Percentiles rank a stretch among this genome's conserved stretches.
These are phyloP conservation scores for Halocafeteria seosinensis DNA, from an alignment of 108 stramenopile species.

Conservation along the genomic window DNA sequence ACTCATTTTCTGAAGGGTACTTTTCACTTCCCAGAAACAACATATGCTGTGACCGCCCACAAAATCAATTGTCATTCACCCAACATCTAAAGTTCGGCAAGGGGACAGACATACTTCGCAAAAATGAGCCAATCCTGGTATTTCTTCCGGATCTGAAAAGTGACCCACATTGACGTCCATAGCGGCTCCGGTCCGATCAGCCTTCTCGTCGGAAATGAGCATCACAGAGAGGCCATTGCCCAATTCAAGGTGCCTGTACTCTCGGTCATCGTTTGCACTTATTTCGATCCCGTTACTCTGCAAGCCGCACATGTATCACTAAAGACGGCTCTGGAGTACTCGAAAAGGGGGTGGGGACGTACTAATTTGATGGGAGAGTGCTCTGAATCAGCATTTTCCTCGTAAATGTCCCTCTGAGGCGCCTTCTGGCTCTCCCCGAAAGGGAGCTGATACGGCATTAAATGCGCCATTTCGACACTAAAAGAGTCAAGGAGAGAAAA, in stretches of 20 bases:
- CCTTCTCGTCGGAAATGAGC: conserved; percentile 1
- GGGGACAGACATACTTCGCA: conserved; percentile 51
- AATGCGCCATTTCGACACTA: no score
- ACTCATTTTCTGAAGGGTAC: conserved; percentile 69
- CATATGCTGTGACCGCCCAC: background rate
- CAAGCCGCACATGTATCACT: no score
- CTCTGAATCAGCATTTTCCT: no score
- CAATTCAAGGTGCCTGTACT: background rate
- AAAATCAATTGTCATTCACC: background rate
- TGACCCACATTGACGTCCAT: conserved; percentile 72
- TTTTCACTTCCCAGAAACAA: conserved; percentile 54
- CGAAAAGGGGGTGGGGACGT: no score
- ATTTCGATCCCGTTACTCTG: background rate
- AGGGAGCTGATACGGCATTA: no score
- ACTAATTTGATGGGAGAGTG: no score
- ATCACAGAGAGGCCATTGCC: conserved; percentile 1
- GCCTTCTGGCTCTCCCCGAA: no score
- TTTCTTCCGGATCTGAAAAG: conserved; percentile 61
- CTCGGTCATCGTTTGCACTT: conserved; percentile 2
- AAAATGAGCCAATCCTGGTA: conserved; percentile 76
- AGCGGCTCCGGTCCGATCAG: conserved; percentile 54
- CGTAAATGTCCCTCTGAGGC: no score
- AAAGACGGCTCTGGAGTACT: no score
- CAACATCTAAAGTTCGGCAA: background rate
- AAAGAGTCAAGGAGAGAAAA: no score